Evolutionary conservation across 768 basidiomycete genomes (phyloP), one percentile per base, ranked within the genome.

Genomic region (Suillus bovinus): DNA sequence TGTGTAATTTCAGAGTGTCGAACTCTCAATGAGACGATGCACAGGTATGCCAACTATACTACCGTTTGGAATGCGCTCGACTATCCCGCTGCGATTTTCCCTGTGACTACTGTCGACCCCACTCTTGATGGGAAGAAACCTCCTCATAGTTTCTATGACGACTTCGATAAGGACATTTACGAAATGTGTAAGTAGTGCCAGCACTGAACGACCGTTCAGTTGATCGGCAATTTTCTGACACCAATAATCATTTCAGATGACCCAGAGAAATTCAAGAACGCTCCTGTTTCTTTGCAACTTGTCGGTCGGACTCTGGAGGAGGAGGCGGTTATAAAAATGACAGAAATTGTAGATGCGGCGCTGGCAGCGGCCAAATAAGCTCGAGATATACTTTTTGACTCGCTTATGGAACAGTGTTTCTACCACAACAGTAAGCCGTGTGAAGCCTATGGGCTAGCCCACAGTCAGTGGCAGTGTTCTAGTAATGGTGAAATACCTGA

Each of bases 281-380:
- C 85, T 0, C 90, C 91, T 0, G 77, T 92, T 20, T 74, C 78
- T 7, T 70, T 93, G 34, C 91, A 93, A 71, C 70, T 92, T 9
- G 79, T 91, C 9, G 89, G 87, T 3, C 79, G 86, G 49, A 88
- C 86, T 6, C 76, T 85, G 61, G 91, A 92, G 67, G 91, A 93
- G 67, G 91, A 93, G 67, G 90, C 85, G 0, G 82, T 90, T 2
- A 81, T 92, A 58, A 82, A 78, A 0, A 85, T 92, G 83, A 80
- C 83, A 7, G 86, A 90, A 67, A 81, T 92, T 29, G 83, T 89
- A 14, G 86, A 85, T 50, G 70, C 70, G 0, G 86, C 86, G 11
- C 71, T 87, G 62, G 82, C 80, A 65, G 66, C 36, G 16, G 34
- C 42, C 36, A 64, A 47, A 16, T 39, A 36, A 61, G 20, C 56